phyloP scores from a whole-genome alignment of 768 basidiomycete species.

The Lentinula lateritia region DNA sequence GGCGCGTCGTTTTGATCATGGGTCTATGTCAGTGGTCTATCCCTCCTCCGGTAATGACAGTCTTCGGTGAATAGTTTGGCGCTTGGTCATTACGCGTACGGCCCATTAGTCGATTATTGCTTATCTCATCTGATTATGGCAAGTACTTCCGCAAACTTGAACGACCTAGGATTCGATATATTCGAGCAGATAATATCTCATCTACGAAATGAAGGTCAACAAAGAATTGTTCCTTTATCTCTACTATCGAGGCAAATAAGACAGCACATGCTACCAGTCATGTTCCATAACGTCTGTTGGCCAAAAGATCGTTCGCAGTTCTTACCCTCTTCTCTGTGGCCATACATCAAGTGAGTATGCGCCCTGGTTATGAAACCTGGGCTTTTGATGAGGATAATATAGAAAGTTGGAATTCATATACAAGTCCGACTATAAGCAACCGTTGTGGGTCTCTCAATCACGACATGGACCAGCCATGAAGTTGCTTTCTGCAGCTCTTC shows the following conservation, averaged over 20 bases:
- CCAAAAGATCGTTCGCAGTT: not conserved
- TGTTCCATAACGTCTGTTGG: slow-evolving; percentile 3
- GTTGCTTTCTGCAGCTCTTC: not conserved
- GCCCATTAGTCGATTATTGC: too few species aligned
- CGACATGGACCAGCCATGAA: not conserved
- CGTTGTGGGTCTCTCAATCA: not conserved
- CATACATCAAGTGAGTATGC: slow-evolving; percentile 4
- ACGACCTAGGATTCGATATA: slow-evolving; percentile 1
- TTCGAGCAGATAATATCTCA: not conserved
- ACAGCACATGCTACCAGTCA: not conserved
- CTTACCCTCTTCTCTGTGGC: slow-evolving; percentile 3
- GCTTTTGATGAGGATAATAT: not conserved
- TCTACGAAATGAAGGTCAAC: not conserved
- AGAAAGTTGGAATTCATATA: not conserved
- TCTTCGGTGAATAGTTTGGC: too few species aligned
- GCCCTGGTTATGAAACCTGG: not conserved
- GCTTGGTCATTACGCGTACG: too few species aligned
- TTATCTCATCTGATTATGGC: not conserved
- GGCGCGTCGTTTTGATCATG: too few species aligned
- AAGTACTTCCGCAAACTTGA: not conserved
- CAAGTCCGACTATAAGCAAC: not conserved
- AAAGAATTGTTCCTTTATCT: not conserved
- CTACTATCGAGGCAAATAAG: not conserved
- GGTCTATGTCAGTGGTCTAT: too few species aligned
- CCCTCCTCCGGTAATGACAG: too few species aligned